These are phyloP conservation scores for Primulina huaijiensis DNA, from an alignment of 257 asterid genomes.

Conservation along the genomic window DNA sequence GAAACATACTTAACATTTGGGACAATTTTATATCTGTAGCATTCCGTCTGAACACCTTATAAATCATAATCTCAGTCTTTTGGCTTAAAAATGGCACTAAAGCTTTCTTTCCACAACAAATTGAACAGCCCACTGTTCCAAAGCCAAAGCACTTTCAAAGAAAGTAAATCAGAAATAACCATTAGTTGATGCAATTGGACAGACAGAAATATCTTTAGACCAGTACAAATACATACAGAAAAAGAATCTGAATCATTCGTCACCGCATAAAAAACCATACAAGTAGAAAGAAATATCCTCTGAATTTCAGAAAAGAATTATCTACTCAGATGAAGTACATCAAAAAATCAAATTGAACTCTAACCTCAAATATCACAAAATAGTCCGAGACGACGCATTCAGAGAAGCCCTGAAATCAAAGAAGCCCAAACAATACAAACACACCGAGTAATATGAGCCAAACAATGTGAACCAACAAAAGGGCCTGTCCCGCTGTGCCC, in stretches of 20 bases:
- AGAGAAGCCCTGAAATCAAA: conserved; percentile 33
- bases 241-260: conserved; percentile 32
- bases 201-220: background rate
- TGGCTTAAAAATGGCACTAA: background rate
- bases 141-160: background rate
- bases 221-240: conserved; percentile 19
- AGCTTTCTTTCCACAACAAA: background rate
- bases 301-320: conserved; percentile 11
- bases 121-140: background rate
- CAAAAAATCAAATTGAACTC: conserved; percentile 19
- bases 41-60: background rate
- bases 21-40: background rate
- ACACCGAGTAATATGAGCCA: conserved; percentile 85
- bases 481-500: conserved; percentile 80
- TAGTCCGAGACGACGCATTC: conserved; percentile 9
- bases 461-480: conserved; percentile 77
- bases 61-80: too few relatives aligned
- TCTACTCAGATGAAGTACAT: conserved; percentile 3
- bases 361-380: conserved; percentile 24
- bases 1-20: background rate
- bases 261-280: conserved; percentile 19
- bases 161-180: background rate
- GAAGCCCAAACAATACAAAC: conserved; percentile 72
- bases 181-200: background rate
- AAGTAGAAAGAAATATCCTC: conserved; percentile 15